Base-by-base conservation (phyloP, 2,329 filamentous ascomycete species). In the Verticillium alfalfae region DNA sequence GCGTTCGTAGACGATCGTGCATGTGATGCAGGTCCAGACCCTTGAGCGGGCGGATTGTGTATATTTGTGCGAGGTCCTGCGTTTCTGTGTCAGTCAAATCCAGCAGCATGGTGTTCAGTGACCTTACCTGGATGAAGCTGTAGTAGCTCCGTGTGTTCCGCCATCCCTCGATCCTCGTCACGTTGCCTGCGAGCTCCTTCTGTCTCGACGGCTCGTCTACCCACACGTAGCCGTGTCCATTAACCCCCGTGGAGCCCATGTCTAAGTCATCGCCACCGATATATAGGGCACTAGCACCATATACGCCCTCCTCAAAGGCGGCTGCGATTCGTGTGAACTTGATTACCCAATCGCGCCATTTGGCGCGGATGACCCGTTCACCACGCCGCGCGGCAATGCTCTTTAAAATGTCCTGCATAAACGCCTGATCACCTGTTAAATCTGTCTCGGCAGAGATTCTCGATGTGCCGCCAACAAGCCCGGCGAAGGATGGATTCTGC, bases 181-280 rank as follows among this genome's bases (percentile, higher is more conserved):
- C 92, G 64, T 96, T 97, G 3, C 93, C 94, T 16, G 93, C 91
- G 41, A 99, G 84, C 76, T 99, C 95, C 69, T 88, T 89, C 68
- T 90, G 84, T 75, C 92, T 94, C 8, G 89, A 84, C 49, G 81
- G 79, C 61, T 97, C 92, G 69, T 97, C 92, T 3, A 89, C 78
- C 95, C 95, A 99, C 38, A 99, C 94, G 72, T 96, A 98, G 49
- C 95, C 95, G 72, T 98, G 95, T 0, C 94, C 94, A 13, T 84
- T 84, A 31, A 89, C 79, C 13, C 91, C 81, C 5, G 83, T 84
- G 3, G 83, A 82, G 41, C 78, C 78, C 63, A 81, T 76, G 45
- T 88, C 86, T 49, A 83, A 81, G 70, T 93, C 91, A 66, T 92
- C 89, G 13, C 88, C 86, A 5, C 91, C 91, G 62, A 97, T 92